Percentiles rank a stretch among this genome's conserved stretches.
phyloP scores from a whole-genome alignment of 2,329 filamentous ascomycete genomes.

The Fusarium oligoseptatum region DNA sequence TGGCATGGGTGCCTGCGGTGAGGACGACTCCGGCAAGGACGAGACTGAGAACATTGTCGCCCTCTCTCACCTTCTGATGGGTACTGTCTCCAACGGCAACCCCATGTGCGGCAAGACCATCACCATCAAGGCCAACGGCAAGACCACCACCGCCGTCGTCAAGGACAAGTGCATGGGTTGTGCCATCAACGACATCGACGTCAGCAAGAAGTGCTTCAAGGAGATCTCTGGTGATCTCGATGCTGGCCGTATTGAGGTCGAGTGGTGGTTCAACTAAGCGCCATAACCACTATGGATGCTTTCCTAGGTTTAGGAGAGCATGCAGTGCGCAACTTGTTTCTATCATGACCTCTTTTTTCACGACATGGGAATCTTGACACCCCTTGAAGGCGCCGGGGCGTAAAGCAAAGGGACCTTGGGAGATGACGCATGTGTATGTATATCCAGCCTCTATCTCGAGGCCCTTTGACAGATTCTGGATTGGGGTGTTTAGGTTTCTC shows the following conservation, averaged over 20 bases:
- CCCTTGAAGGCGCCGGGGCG: conserved; percentile 36
- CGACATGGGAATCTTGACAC: conserved; percentile 41
- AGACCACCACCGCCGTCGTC: conserved; percentile 69
- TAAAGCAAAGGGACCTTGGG: conserved; percentile 19
- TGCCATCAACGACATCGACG: conserved; percentile 66
- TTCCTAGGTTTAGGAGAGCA: conserved; percentile 23
- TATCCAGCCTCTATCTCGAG: neutral
- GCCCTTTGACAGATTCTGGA: conserved; percentile 36
- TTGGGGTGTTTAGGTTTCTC: conserved; percentile 45
- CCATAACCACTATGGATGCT: conserved; percentile 9
- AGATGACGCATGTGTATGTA: neutral
- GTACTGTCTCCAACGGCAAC: conserved; percentile 73
- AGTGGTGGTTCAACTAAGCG: conserved; percentile 63
- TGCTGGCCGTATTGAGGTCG: conserved; percentile 57
- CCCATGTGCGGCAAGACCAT: conserved; percentile 78
- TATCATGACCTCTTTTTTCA: conserved; percentile 41
- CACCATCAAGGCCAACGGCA: conserved; percentile 72
- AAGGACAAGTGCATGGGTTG: conserved; percentile 85
- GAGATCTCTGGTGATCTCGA: conserved; percentile 63
- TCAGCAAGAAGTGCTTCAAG: conserved; percentile 69
- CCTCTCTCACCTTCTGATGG: conserved; percentile 75
- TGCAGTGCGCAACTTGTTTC: conserved; percentile 26
- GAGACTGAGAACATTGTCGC: conserved; percentile 74
- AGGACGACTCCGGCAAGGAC: conserved; percentile 70
- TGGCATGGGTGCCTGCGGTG: conserved; percentile 78